Evolutionary conservation across 306 rosid species (phyloP).

Genomic region (Purshia tridentata): DNA sequence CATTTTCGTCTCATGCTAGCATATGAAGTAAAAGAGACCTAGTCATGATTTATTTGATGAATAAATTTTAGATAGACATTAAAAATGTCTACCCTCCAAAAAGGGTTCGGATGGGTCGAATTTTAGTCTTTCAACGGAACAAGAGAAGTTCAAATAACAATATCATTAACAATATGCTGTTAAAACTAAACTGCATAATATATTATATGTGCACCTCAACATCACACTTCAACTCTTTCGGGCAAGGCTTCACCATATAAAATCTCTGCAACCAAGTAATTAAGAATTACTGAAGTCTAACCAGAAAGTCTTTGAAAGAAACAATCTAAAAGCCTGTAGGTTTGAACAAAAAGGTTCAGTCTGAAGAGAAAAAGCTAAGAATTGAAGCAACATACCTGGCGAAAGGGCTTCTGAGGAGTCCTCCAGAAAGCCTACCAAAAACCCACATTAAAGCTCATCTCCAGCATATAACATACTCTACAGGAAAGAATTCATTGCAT

Average conservation of each 20-base stretch:
- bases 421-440: constrained; percentile 93
- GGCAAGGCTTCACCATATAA: constrained; percentile 88
- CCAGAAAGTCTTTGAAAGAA: neutral
- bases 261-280: constrained; percentile 69
- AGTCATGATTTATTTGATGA: neutral
- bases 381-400: constrained; percentile 58
- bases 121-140: neutral
- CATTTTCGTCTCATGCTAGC: neutral
- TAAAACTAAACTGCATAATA: constrained; percentile 3
- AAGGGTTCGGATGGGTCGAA: neutral
- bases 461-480: neutral
- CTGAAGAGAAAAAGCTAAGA: neutral
- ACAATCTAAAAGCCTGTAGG: constrained; percentile 5
- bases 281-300: neutral
- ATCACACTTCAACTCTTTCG: constrained; percentile 92
- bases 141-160: neutral
- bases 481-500: neutral
- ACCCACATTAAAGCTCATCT: constrained; percentile 4
- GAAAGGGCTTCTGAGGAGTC: constrained; percentile 92
- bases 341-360: neutral
- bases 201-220: constrained; percentile 69
- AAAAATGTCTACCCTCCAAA: neutral
- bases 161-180: neutral
- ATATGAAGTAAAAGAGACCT: neutral
- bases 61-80: neutral